These are phyloP conservation scores for Artemisia tridentata DNA, from an alignment of 129 eudicot genomes.

Conservation along the genomic window DNA sequence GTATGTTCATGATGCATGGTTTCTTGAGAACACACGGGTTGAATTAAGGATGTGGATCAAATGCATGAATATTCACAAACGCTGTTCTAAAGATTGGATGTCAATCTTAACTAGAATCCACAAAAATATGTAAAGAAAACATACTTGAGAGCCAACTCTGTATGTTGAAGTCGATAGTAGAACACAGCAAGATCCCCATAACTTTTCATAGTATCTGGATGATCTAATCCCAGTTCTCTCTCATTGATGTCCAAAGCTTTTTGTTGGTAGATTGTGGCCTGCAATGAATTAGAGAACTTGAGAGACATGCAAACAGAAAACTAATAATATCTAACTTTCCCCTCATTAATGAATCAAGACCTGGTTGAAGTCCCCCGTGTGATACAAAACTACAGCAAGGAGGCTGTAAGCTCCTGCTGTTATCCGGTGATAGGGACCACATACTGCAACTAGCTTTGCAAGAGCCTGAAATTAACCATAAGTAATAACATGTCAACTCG, in stretches of 20 bases:
- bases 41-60: no score
- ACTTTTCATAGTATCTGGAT: constrained; percentile 99
- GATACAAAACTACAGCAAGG: constrained; percentile 98
- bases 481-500: constrained; percentile 18
- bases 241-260: constrained; percentile 99
- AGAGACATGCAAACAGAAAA: constrained; percentile 16
- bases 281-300: constrained; percentile 17
- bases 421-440: constrained; percentile 99
- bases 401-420: constrained; percentile 99
- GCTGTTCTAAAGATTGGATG: constrained; percentile 2
- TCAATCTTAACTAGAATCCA: constrained; percentile 5
- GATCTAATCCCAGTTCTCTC: constrained; percentile 98
- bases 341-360: constrained; percentile 36
- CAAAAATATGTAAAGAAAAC: constrained; percentile 18
- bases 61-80: not conserved
- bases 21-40: no score
- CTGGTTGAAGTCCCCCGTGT: constrained; percentile 99
- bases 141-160: constrained; percentile 98
- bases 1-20: no score
- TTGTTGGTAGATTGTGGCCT: constrained; percentile 99
- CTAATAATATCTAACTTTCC: constrained; percentile 4
- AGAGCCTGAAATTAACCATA: constrained; percentile 71
- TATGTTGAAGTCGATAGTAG: constrained; percentile 97
- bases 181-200: constrained; percentile 99
- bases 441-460: constrained; percentile 95